A percentile compares a stretch with the other conserved stretches of the same genome.
phyloP scores from a whole-genome alignment of 73 alveolate genomes.

The Blepharisma japonicum region DNA sequence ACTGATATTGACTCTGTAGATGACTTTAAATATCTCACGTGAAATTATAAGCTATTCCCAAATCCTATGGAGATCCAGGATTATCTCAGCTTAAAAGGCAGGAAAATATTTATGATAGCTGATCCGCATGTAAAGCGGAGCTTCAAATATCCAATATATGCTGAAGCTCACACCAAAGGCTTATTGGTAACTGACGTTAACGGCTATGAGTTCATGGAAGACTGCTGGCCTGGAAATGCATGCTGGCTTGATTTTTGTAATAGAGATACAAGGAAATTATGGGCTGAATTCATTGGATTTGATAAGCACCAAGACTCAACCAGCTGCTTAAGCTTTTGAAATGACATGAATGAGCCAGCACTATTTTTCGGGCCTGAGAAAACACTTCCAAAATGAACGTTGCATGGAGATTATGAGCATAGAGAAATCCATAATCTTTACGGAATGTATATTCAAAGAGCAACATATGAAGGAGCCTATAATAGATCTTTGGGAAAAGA shows the following conservation, averaged over 20 bases:
- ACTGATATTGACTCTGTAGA: slow-evolving; percentile 72
- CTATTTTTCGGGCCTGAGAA: slow-evolving; percentile 74
- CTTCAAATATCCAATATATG: slow-evolving; percentile 42
- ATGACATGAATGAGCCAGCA: slow-evolving; percentile 94
- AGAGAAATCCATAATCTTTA: slow-evolving; percentile 87
- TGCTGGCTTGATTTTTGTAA: slow-evolving; percentile 75
- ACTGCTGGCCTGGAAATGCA: slow-evolving; percentile 90
- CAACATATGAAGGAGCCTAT: slow-evolving; percentile 70
- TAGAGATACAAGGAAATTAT: slow-evolving; percentile 46
- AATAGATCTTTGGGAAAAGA: slow-evolving; percentile 44
- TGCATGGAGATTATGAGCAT: slow-evolving; percentile 73
- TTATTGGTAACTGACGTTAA: slow-evolving; percentile 29
- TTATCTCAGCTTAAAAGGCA: slow-evolving; percentile 55
- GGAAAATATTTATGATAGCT: slow-evolving; percentile 80
- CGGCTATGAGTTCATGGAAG: slow-evolving; percentile 50
- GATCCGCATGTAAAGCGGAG: slow-evolving; percentile 94
- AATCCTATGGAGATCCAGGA: slow-evolving; percentile 57
- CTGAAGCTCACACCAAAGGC: slow-evolving; percentile 39
- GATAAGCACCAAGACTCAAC: slow-evolving; percentile 21
- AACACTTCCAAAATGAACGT: slow-evolving; percentile 62
- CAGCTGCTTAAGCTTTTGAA: slow-evolving; percentile 47
- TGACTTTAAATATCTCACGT: slow-evolving; percentile 68
- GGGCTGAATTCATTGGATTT: not conserved
- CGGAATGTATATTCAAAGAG: slow-evolving; percentile 72
- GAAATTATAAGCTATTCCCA: slow-evolving; percentile 64